Evolutionary conservation across 441 rosid genomes (phyloP).

Genomic region (Mallotus japonicus): DNA sequence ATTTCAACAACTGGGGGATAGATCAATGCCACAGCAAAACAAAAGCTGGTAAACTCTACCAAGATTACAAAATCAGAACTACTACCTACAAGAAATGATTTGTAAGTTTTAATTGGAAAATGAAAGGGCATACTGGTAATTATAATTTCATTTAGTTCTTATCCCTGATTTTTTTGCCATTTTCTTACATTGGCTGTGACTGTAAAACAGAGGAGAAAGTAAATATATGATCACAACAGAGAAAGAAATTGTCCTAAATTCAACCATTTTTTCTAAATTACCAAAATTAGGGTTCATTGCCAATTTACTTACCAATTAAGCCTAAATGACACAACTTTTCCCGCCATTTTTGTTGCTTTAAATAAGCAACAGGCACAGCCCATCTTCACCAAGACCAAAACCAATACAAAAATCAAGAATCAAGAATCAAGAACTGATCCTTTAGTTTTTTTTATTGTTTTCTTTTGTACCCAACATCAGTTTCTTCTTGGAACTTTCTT

Average conservation of each 20-base stretch:
- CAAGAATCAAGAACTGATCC: neutral
- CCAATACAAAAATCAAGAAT: neutral
- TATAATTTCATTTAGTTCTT: neutral
- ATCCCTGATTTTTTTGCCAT: neutral
- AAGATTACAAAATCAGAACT: neutral
- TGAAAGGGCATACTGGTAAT: neutral
- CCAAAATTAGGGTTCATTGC: neutral
- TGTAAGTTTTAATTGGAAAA: neutral
- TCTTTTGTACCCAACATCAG: neutral
- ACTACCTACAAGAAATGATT: neutral
- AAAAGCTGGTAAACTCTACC: neutral
- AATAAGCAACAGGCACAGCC: neutral
- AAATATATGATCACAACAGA: too few species aligned
- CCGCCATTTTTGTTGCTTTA: neutral
- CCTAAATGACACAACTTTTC: neutral
- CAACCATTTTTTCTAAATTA: neutral
- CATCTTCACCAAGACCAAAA: neutral
- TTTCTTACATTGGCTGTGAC: neutral
- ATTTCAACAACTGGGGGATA: neutral
- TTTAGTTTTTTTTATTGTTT: neutral
- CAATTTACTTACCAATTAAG: neutral
- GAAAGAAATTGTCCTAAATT: neutral
- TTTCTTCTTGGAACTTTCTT: neutral
- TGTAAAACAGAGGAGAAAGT: neutral
- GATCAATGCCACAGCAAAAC: neutral